Conservation (phyloP, 306 rosid species). For the Gynostemma pentaphyllum region DNA sequence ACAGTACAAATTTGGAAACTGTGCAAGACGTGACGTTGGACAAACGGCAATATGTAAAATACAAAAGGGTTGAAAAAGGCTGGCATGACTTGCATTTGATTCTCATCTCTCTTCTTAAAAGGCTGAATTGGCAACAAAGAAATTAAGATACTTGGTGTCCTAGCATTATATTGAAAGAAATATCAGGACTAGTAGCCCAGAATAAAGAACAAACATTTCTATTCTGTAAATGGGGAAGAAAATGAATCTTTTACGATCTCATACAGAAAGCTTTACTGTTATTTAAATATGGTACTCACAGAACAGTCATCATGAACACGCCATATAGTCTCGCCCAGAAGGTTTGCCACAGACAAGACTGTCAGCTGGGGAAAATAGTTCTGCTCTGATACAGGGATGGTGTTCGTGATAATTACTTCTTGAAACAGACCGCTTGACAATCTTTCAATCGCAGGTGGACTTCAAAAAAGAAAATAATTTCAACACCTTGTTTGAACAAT, state of each 20-base stretch:
- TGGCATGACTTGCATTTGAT: too few species aligned
- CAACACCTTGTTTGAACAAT: not conserved
- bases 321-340: constrained; percentile 94
- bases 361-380: constrained; percentile 88
- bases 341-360: constrained; percentile 80
- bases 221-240: not conserved
- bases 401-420: constrained; percentile 85
- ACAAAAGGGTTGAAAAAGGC: too few species aligned
- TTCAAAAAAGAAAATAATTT: constrained; percentile 24
- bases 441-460: constrained; percentile 91
- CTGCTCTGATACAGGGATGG: constrained; percentile 74
- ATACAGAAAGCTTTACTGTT: constrained; percentile 20
- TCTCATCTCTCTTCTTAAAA: too few species aligned
- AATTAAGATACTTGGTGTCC: too few species aligned
- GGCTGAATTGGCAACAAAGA: too few species aligned
- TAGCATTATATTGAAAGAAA: too few species aligned
- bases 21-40: too few species aligned
- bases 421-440: constrained; percentile 82
- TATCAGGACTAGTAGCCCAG: too few species aligned
- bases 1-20: too few species aligned
- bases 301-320: constrained; percentile 97
- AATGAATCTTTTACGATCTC: not conserved
- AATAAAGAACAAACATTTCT: not conserved
- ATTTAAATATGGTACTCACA: constrained; percentile 61
- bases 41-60: too few species aligned